Evolutionary conservation across 257 asterid genomes (phyloP).

Genomic region (Solanum ahanhuiri): DNA sequence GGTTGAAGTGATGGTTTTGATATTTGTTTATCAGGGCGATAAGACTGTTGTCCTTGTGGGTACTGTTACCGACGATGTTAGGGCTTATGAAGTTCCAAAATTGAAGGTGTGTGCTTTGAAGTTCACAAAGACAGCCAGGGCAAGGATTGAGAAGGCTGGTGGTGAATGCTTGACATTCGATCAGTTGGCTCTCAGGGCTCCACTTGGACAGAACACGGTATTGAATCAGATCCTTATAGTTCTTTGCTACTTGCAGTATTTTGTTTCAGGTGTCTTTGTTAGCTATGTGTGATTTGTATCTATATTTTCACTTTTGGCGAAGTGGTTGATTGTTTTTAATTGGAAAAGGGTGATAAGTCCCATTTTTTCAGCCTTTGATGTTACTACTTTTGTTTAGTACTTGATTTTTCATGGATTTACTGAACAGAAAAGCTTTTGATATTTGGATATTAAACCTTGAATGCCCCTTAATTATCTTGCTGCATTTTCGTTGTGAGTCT

Average conservation of each 20-base stretch:
- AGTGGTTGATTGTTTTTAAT: neutral
- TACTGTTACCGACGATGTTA: constrained; percentile 30
- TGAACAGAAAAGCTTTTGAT: neutral
- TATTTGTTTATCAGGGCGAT: constrained; percentile 14
- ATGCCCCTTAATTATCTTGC: neutral
- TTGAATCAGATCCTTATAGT: neutral
- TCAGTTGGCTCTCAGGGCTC: constrained; percentile 92
- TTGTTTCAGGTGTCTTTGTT: neutral
- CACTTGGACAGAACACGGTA: constrained; percentile 97
- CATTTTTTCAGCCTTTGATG: neutral
- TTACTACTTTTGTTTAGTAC: neutral
- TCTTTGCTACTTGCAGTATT: neutral
- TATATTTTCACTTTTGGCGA: neutral
- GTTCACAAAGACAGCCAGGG: constrained; percentile 72
- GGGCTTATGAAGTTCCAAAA: constrained; percentile 28
- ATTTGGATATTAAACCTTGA: neutral
- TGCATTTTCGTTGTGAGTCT: neutral
- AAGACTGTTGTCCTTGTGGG: constrained; percentile 37
- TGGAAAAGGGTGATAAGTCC: neutral
- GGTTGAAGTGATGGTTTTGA: neutral
- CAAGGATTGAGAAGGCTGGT: constrained; percentile 95
- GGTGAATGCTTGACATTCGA: constrained; percentile 94
- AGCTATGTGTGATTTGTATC: neutral
- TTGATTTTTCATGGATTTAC: neutral
- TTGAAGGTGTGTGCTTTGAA: constrained; percentile 36